Base-by-base conservation (phyloP, 345 rosid genomes). In the Sonneratia alba region DNA sequence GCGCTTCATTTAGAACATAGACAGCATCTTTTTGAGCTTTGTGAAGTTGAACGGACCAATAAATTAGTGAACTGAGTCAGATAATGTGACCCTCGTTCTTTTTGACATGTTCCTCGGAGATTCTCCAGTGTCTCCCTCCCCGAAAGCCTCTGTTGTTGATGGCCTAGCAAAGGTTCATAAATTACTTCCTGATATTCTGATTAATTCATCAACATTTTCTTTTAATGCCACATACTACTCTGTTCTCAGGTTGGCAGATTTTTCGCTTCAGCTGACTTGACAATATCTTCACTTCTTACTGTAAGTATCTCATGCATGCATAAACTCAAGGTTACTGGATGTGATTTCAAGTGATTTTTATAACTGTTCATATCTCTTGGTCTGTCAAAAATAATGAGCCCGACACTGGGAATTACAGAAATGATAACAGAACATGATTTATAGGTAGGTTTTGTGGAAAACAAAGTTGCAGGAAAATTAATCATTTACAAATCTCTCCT, bases 101-200 rank as follows among this genome's bases (percentile, higher is more conserved):
- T 94, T 85, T 65, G 88, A 94, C 79, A 91, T 88, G 65, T 89
- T 89, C 82, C 83, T 86, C 15, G 97, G 97, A 53, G 85, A 77
- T 79, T 51, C 87, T 76, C 86, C 97, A 2, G 98, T 89, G 77
- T 88, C 93, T 78, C 95, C 94, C 76, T 83, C 97, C 22, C 71
- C 87, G 76, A 94, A 88, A 79, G 75, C 81, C 53, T 91, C 96
- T 3, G 86, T 86, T 51, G 85, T 89, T 61, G 75, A 64, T 67
- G 91, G 86, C 24, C 81, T 91, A 61, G 85, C 83, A 18, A 66
- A 78, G 66, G 49, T 65, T 40, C 32, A 85, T 88, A 70, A 80
- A 81, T 67, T 85, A 74, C 76, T 79, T 64, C 68, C 22, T 69
- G 47, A 53, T 36, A 57, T 4, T 55, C n/a, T 37, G 47, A 36